phyloP scores from a whole-genome alignment of 331 rosid genomes.

The Pyracantha coccinea region DNA sequence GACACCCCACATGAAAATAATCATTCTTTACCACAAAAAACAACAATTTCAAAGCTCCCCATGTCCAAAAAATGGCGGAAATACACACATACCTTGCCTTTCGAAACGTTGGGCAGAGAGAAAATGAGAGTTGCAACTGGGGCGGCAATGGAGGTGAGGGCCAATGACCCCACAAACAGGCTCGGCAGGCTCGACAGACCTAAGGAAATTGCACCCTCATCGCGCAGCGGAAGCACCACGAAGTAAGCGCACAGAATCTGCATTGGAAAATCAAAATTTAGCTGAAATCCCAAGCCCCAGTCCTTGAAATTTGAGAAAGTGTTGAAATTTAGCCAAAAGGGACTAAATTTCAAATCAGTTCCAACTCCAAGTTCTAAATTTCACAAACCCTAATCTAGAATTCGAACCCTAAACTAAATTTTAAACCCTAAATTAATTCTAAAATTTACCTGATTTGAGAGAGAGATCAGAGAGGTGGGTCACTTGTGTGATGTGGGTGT shows the following conservation, averaged over 20 bases:
- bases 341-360: too few species aligned
- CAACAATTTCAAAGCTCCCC: not conserved
- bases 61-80: not conserved
- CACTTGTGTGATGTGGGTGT: too few species aligned
- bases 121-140: slow-evolving; percentile 80
- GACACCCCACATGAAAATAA: not conserved
- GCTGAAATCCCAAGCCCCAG: not conserved
- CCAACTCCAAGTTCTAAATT: too few species aligned
- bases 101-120: slow-evolving; percentile 69
- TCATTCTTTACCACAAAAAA: not conserved
- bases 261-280: not conserved
- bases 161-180: slow-evolving; percentile 70
- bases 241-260: slow-evolving; percentile 95
- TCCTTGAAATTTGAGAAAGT: not conserved
- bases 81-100: slow-evolving; percentile 46
- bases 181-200: slow-evolving; percentile 82
- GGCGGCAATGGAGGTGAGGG: slow-evolving; percentile 77
- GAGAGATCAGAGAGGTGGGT: too few species aligned
- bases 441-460: too few species aligned
- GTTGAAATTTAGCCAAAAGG: not conserved
- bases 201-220: slow-evolving; percentile 86
- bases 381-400: too few species aligned
- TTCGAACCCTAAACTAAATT: too few species aligned
- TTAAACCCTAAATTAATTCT: too few species aligned
- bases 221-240: slow-evolving; percentile 92